Conservation (phyloP, 2,329 filamentous ascomycete species). For the Fusarium brachygibbosum region DNA sequence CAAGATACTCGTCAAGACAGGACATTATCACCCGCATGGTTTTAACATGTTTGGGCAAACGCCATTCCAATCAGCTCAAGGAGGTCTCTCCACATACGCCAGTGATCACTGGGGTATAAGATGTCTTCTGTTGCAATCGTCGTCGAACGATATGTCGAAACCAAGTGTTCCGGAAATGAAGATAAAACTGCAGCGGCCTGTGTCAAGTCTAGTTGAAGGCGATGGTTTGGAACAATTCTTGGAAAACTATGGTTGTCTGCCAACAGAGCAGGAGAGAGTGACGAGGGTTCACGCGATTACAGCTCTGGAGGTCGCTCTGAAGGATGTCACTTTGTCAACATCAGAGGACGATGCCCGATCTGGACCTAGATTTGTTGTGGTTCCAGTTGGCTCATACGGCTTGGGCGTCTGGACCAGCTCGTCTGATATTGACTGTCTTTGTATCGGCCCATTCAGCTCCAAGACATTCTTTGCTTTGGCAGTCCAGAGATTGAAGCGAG, state of each 20-base stretch:
- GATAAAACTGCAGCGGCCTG: constrained; percentile 52
- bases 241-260: constrained; percentile 57
- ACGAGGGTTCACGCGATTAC: constrained; percentile 60
- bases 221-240: constrained; percentile 58
- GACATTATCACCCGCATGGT: constrained; percentile 54
- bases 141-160: background rate
- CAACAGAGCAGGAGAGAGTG: constrained; percentile 59
- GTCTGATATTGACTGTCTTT: constrained; percentile 76
- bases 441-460: constrained; percentile 72
- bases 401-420: constrained; percentile 71
- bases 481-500: constrained; percentile 65
- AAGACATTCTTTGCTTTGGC: constrained; percentile 73
- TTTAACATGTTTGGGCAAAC: constrained; percentile 71
- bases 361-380: constrained; percentile 61
- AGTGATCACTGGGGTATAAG: constrained; percentile 73
- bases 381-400: constrained; percentile 75
- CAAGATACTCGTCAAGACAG: constrained; percentile 66
- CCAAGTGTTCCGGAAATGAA: constrained; percentile 12
- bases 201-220: constrained; percentile 50
- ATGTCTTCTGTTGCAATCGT: constrained; percentile 54
- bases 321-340: constrained; percentile 49
- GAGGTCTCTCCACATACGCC: constrained; percentile 48
- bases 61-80: constrained; percentile 1
- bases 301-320: constrained; percentile 59
- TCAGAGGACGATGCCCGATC: constrained; percentile 24